These are phyloP conservation scores for Fusarium tuaranense DNA, from an alignment of 2,329 filamentous ascomycete species.

Conservation along the genomic window DNA sequence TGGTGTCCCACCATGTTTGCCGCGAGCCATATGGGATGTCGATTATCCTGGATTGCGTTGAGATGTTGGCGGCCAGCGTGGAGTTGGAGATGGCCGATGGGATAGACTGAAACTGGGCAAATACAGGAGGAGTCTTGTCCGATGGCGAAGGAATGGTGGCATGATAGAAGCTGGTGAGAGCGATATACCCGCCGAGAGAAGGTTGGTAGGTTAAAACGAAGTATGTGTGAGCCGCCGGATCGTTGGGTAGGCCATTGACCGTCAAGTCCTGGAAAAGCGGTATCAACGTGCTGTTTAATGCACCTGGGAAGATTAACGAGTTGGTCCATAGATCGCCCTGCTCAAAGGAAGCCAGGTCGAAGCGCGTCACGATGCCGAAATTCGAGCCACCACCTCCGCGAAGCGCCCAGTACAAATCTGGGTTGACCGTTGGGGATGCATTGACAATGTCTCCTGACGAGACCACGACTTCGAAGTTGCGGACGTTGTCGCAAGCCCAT, in stretches of 20 bases:
- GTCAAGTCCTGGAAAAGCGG: constrained; percentile 21
- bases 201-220: constrained; percentile 18
- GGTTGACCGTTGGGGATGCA: constrained; percentile 1
- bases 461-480: constrained; percentile 60
- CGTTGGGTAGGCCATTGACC: constrained; percentile 26
- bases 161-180: constrained; percentile 10
- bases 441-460: constrained; percentile 56
- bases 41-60: constrained; percentile 39
- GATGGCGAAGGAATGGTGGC: constrained; percentile 11
- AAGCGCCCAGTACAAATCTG: constrained; percentile 23
- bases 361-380: constrained; percentile 40
- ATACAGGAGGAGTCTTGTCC: constrained; percentile 33
- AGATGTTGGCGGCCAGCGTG: constrained; percentile 41
- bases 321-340: constrained; percentile 47
- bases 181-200: neutral
- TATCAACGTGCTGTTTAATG: constrained; percentile 26
- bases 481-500: constrained; percentile 60
- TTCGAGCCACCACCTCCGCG: constrained; percentile 23
- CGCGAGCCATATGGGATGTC: constrained; percentile 40
- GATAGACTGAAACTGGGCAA: constrained; percentile 38
- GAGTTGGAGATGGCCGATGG: constrained; percentile 35
- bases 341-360: constrained; percentile 45
- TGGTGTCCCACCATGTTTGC: constrained; percentile 47
- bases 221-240: constrained; percentile 39
- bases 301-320: constrained; percentile 29